These are phyloP conservation scores for Trichosporon asahii DNA, from an alignment of 1,284 basidiomycete genomes.

Conservation along the genomic window DNA sequence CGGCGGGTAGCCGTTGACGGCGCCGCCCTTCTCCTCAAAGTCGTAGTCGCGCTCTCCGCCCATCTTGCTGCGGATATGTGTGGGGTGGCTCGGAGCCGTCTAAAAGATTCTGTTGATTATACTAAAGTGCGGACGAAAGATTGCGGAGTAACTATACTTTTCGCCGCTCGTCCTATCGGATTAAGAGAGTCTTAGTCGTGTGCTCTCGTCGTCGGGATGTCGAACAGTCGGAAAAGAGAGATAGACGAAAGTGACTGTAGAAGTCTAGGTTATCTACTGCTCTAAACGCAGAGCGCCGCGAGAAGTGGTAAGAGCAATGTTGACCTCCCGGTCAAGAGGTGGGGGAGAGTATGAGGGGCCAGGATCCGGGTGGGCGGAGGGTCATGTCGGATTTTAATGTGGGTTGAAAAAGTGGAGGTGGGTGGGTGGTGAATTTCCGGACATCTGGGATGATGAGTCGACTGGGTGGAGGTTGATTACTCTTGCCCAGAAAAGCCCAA, in stretches of 20 bases:
- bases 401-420: constrained; percentile 8
- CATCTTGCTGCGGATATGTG: background rate
- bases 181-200: background rate
- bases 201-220: background rate
- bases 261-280: background rate
- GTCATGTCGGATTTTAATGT: background rate
- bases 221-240: no score
- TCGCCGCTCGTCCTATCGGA: background rate
- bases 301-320: background rate
- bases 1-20: background rate
- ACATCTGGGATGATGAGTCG: background rate
- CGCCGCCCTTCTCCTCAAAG: constrained; percentile 2
- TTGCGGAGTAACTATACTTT: background rate
- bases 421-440: background rate
- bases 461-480: background rate
- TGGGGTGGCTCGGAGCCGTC: background rate
- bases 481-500: background rate
- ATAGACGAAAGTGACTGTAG: background rate
- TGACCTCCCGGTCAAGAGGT: background rate
- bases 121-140: background rate
- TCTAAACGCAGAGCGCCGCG: background rate
- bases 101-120: no score
- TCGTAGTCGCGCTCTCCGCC: background rate
- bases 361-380: background rate
- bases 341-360: background rate